Evolutionary conservation across 805 yeast genomes (phyloP), one percentile per base, ranked within the genome.

Genomic region (Suhomyces emberorum): DNA sequence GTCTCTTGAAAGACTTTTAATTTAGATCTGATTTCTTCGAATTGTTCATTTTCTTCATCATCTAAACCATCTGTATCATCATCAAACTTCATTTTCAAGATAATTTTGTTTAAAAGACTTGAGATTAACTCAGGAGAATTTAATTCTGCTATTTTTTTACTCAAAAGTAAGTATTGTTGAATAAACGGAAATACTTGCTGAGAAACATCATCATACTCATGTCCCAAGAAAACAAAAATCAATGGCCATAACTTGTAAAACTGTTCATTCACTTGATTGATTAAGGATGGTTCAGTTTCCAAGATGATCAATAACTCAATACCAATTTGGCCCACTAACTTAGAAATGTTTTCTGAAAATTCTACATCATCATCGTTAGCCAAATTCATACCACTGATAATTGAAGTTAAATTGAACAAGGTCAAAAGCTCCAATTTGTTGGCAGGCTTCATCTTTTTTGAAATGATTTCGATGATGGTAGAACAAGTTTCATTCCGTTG

Each of bases 161-260:
- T 63, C 29, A 82, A 72, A 8, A 85, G 63, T 42, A 93, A 65
- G 55, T 81, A 88, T 35, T 79, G 84, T 25, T 85, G 77, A 30
- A 93, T 65, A 50, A 88, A 84, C 7, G 93, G 83, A 52, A 91
- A 83, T 5, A 88, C 83, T 57, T 87, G 95, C 25, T 74, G 70
- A 1, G 95, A 78, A 10, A 91, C 82, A 47, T 93, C 97, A 58
- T 93, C 98, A 53, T 82, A 88, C 44, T 83, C 95, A 56, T 88
- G 83, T 20, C 77, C 73, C 54, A 93, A 71, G 46, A 83, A 86
- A 41, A 71, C 72, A 40, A 91, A 71, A 6, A 84, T 68, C 20
- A 79, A 68, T 15, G 97, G 96, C 69, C 49, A 45, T 18, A 44
- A 37, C 31, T 44, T 42, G 40, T 29, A 34, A 16, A 46, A 24